phyloP scores from a whole-genome alignment of 2,329 filamentous ascomycete species.

The Trichoderma lentiforme region DNA sequence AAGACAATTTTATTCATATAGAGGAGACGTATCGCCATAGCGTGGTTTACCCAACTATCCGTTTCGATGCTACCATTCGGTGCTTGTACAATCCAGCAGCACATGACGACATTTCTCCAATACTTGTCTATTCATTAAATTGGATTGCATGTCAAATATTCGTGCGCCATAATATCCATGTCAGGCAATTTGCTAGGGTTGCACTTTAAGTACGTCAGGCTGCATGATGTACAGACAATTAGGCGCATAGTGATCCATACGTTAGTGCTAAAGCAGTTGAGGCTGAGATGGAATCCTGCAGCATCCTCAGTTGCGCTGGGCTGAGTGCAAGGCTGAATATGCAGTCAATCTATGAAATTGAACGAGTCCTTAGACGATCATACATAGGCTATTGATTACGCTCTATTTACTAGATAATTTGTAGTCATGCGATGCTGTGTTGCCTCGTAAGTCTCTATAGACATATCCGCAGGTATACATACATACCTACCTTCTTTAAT shows the following conservation, averaged over 20 bases:
- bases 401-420: not conserved
- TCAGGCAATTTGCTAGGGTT: not conserved
- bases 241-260: not conserved
- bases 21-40: not conserved
- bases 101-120: not conserved
- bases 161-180: not conserved
- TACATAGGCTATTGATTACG: not conserved
- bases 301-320: not conserved
- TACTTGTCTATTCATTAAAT: not conserved
- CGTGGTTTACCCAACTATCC: not conserved
- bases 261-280: not conserved
- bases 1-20: not conserved
- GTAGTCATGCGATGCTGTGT: not conserved
- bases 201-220: not conserved
- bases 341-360: not conserved
- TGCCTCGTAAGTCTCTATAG: not conserved
- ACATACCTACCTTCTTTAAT: not conserved
- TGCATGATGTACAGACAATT: not conserved
- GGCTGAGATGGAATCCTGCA: not conserved
- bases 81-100: not conserved
- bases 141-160: not conserved
- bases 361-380: not conserved
- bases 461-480: not conserved
- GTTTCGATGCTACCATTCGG: not conserved
- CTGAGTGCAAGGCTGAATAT: not conserved